Conservation (phyloP, 2,329 filamentous ascomycete genomes). For the Arachnopeziza araneosa region DNA sequence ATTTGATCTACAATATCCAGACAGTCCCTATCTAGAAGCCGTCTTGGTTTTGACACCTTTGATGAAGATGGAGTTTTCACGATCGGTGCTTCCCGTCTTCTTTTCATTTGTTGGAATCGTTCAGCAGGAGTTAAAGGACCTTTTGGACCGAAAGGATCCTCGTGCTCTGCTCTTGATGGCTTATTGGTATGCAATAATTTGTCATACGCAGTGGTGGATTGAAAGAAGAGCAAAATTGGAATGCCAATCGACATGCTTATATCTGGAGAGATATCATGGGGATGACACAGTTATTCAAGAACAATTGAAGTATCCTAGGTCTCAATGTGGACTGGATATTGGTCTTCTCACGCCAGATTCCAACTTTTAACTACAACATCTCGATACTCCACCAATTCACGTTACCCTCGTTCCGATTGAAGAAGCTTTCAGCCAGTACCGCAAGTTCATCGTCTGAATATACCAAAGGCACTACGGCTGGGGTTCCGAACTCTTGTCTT, state of each 20-base stretch:
- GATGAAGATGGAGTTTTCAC: constrained; percentile 20
- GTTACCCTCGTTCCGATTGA: constrained; percentile 32
- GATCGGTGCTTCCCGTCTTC: constrained; percentile 40
- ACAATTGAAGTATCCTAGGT: neutral
- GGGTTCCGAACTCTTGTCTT: constrained; percentile 20
- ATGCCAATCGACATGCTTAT: constrained; percentile 43
- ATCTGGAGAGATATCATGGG: constrained; percentile 32
- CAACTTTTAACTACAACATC: neutral
- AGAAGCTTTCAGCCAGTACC: constrained; percentile 43
- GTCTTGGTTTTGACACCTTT: constrained; percentile 7
- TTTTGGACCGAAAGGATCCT: constrained; percentile 47
- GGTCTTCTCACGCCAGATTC: neutral
- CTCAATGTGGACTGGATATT: neutral
- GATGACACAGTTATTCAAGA: constrained; percentile 11
- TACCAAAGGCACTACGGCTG: constrained; percentile 9
- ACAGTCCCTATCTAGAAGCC: constrained; percentile 15
- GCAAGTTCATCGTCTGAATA: constrained; percentile 38
- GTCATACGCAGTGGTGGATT: constrained; percentile 42
- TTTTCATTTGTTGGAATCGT: constrained; percentile 43
- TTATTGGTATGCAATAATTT: constrained; percentile 50
- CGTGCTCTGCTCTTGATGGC: constrained; percentile 49
- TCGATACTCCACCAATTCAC: constrained; percentile 26
- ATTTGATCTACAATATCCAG: constrained; percentile 5
- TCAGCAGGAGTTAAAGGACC: constrained; percentile 35
- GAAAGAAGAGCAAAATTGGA: constrained; percentile 41